Evolutionary conservation across 2,329 filamentous ascomycete genomes (phyloP).

Genomic region (Hypoxylon sp.): DNA sequence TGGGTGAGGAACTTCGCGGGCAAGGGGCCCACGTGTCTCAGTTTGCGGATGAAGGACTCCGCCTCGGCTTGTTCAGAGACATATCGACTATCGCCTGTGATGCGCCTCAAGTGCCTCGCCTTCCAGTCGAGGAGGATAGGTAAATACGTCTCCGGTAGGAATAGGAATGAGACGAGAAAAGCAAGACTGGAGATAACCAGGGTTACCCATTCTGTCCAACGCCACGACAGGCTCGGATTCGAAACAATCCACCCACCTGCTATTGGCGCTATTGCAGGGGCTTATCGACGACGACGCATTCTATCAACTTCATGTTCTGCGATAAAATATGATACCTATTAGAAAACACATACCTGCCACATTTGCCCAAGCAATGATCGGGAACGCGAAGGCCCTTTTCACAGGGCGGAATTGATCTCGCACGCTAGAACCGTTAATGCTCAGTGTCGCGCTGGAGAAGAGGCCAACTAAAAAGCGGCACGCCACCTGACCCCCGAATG

Average conservation of each 20-base stretch:
- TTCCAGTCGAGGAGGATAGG: slow-evolving; percentile 63
- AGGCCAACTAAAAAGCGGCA: slow-evolving; percentile 66
- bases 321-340: not conserved
- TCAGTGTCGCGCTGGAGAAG: slow-evolving; percentile 55
- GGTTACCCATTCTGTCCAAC: slow-evolving; percentile 63
- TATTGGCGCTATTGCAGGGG: slow-evolving; percentile 60
- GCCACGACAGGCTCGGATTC: slow-evolving; percentile 58
- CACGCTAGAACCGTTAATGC: slow-evolving; percentile 62
- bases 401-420: slow-evolving; percentile 63
- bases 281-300: slow-evolving; percentile 32
- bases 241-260: slow-evolving; percentile 62
- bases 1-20: slow-evolving; percentile 60
- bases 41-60: slow-evolving; percentile 55
- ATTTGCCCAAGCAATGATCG: slow-evolving; percentile 63
- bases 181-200: slow-evolving; percentile 56
- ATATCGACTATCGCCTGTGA: slow-evolving; percentile 63
- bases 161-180: slow-evolving; percentile 57
- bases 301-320: not conserved
- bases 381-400: slow-evolving; percentile 65
- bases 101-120: slow-evolving; percentile 57
- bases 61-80: slow-evolving; percentile 59
- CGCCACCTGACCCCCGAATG: slow-evolving; percentile 62
- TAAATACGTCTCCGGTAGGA: slow-evolving; percentile 66
- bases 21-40: slow-evolving; percentile 57
- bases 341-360: slow-evolving; percentile 52